Evolutionary conservation across 78 protist species (phyloP), one percentile per base, ranked within the genome.

Genomic region (Cavenderia fasciculata): DNA sequence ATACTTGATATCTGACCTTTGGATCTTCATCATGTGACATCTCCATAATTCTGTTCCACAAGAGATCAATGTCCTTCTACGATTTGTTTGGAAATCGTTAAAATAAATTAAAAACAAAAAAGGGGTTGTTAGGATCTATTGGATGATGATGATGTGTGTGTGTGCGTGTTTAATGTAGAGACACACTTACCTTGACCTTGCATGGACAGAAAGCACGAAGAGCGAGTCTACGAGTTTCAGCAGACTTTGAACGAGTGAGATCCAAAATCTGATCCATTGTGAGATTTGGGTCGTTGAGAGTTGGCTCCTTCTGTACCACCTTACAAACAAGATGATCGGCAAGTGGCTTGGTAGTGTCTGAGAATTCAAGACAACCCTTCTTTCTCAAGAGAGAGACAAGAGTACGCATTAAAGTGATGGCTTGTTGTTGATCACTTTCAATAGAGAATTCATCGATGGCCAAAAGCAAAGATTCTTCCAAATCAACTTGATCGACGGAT

Each of bases 191-290:
- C 49, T 88, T 88, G 51, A 88, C 68, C 49, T 88, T 76, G 41
- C 86, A 88, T 76, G 94, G 94, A 31, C 94, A 82, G 79, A 82
- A 68, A 2, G 90, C 56, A 27, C 90, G 43, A 25, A 82, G 69
- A 2, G 56, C 43, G 8, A 19, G 11, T 0, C 49, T 40, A 25
- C 90, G 40, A 7, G 59, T 57, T 19, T 33, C 23, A 12, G 77
- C 38, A 44, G 65, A 44, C 1, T 40, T 31, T 1, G 66, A 51
- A 16, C 66, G 27, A 5, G 90, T 82, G 10, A 82, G 56, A 6
- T 31, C 43, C 2, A 82, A 11, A 12, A 68, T 68, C 40, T 68
- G 79, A 1, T 82, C 90, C 49, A 82, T 52, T 2, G 90, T 68
- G n/a, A 82, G 66, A 31, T 82, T 82, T 57, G 90, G 90, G 29